Evolutionary conservation across 768 basidiomycete genomes (phyloP), one percentile per base, ranked within the genome.

Genomic region (Amylocystis lapponica): DNA sequence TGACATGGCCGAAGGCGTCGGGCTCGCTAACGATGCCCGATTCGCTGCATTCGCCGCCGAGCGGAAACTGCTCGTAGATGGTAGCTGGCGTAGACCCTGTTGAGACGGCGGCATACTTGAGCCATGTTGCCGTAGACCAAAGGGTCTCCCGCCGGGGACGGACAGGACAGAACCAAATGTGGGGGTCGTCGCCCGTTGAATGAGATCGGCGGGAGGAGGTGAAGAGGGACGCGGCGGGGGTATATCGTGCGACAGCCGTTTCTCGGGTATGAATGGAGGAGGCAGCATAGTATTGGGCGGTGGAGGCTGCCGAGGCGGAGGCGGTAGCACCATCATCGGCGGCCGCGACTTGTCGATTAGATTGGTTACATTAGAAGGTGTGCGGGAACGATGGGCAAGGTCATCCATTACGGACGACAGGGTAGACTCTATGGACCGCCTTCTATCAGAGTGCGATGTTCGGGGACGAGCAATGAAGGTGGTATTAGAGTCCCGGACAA

Each of bases 221-320:
- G 95, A 97, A 3, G 81, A 85, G 0, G 95, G 95, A 33, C 94
- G 74, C 22, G 88, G 84, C 0, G 94, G 93, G 10, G 86, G 86
- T 5, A 66, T 62, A 49, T 85, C 83, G 33, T 71, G 66, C 4
- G 74, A 69, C 35, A 71, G 51, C 51, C 75, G 77, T 56, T 75
- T 72, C 17, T 88, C 86, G 20, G 89, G 87, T 50, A 91, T 78
- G 58, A 83, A 84, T 12, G 73, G 54, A 1, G 89, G 88, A 10
- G 89, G 89, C 13, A 70, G 78, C 86, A 88, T 86, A 51, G 55
- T 69, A 2, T 75, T 70, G 5, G 88, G 87, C 8, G 87, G 87
- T 0, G 88, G 86, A 39, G 75, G 68, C 43, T 77, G 78, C 5
- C 84, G 83, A 3, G 88, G 88, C 1, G 89, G 88, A 0, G 88